phyloP scores from a whole-genome alignment of 2,329 filamentous ascomycete genomes.

The Exophiala spinifera region DNA sequence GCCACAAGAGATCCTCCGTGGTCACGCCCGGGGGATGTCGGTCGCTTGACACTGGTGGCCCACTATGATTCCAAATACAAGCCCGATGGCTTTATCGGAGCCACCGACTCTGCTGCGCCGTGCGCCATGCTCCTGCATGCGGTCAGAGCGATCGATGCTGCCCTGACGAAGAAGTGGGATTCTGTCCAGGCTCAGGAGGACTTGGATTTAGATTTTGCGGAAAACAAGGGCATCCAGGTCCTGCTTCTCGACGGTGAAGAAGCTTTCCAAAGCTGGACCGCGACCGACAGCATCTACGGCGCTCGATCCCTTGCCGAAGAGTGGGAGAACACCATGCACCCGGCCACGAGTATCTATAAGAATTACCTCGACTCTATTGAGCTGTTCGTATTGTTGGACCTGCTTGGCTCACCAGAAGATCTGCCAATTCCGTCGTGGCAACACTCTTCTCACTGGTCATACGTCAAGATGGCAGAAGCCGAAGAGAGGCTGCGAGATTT shows the following conservation, averaged over 20 bases:
- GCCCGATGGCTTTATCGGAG: constrained; percentile 85
- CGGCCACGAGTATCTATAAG: constrained; percentile 69
- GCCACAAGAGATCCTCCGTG: constrained; percentile 86
- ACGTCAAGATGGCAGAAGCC: constrained; percentile 68
- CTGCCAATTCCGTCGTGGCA: constrained; percentile 83
- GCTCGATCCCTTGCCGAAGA: constrained; percentile 74
- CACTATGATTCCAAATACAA: constrained; percentile 86
- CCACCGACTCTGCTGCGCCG: constrained; percentile 87
- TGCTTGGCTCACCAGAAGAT: constrained; percentile 65
- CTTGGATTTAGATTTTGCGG: constrained; percentile 56
- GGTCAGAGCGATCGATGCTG: constrained; percentile 73
- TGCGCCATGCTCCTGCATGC: constrained; percentile 92
- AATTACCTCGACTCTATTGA: constrained; percentile 75
- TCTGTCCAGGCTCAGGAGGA: constrained; percentile 61
- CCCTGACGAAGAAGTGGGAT: constrained; percentile 78
- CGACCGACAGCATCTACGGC: constrained; percentile 82
- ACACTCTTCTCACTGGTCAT: constrained; percentile 88
- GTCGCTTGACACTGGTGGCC: constrained; percentile 79
- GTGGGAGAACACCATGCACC: constrained; percentile 72
- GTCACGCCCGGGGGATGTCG: constrained; percentile 68
- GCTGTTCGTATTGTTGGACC: constrained; percentile 86
- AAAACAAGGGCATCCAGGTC: constrained; percentile 81
- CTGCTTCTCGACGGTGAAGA: constrained; percentile 91
- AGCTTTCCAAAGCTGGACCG: constrained; percentile 78
- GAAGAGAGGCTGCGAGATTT: constrained; percentile 71